Conservation (phyloP, 164 flowering plant species). For the Aristolochia californica region DNA sequence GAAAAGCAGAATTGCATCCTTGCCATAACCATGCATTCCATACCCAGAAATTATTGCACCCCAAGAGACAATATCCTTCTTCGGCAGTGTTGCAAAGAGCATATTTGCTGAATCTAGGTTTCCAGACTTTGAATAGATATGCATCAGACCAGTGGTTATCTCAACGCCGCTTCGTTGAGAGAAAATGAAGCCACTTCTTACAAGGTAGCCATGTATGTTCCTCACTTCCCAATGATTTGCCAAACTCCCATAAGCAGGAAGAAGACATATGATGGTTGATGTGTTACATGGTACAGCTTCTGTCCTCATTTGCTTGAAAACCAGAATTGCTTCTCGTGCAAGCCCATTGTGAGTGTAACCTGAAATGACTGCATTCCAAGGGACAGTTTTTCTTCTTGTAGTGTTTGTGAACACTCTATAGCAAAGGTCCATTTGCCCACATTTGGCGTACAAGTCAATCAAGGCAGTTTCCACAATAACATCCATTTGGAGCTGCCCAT, state of each 20-base stretch:
- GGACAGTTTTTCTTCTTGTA: constrained; percentile 31
- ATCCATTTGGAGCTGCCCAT: constrained; percentile 25
- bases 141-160: constrained; percentile 40
- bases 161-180: constrained; percentile 21
- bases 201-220: constrained; percentile 47
- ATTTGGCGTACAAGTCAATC: constrained; percentile 69
- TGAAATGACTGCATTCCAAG: constrained; percentile 69
- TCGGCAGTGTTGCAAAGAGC: constrained; percentile 36
- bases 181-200: constrained; percentile 35
- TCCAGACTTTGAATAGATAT: constrained; percentile 67
- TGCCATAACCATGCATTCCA: constrained; percentile 59
- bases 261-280: constrained; percentile 49
- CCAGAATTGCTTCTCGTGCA: constrained; percentile 37
- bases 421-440: constrained; percentile 28
- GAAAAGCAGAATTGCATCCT: constrained; percentile 44
- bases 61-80: constrained; percentile 48
- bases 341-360: constrained; percentile 42
- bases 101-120: constrained; percentile 38
- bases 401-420: constrained; percentile 32
- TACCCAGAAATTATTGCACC: constrained; percentile 57
- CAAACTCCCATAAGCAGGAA: constrained; percentile 56
- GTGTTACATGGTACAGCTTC: constrained; percentile 32
- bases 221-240: constrained; percentile 51
- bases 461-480: constrained; percentile 54
- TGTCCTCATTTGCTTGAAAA: constrained; percentile 49